These are phyloP conservation scores for Pleurostoma richardsiae DNA, from an alignment of 2,329 filamentous ascomycete genomes.

Conservation along the genomic window DNA sequence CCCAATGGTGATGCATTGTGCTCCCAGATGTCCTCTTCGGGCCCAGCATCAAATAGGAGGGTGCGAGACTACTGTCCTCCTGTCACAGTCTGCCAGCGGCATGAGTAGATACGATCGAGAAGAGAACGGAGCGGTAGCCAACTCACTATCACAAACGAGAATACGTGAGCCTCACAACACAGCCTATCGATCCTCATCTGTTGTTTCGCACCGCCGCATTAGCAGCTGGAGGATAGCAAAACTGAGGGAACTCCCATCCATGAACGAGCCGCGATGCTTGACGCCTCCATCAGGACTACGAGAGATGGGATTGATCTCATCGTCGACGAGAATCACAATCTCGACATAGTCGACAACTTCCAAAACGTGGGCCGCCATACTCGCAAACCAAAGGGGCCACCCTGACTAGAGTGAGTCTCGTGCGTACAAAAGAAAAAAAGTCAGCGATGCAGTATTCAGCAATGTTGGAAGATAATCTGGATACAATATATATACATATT, in stretches of 20 bases:
- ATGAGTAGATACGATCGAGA: too few relatives aligned
- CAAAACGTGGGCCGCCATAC: constrained; percentile 7
- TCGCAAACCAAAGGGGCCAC: too few relatives aligned
- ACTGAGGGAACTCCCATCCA: constrained; percentile 12
- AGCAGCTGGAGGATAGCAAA: constrained; percentile 22
- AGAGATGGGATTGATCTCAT: constrained; percentile 50
- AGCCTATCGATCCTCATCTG: constrained; percentile 44
- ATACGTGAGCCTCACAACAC: constrained; percentile 48
- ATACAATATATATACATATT: too few relatives aligned
- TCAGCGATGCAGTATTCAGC: too few relatives aligned
- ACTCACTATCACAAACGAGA: constrained; percentile 44
- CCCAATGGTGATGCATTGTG: constrained; percentile 38
- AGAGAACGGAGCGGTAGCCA: too few relatives aligned
- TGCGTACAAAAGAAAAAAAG: too few relatives aligned
- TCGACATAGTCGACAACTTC: constrained; percentile 29
- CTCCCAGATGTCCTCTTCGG: constrained; percentile 45
- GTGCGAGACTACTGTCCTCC: constrained; percentile 36
- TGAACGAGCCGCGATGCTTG: constrained; percentile 33
- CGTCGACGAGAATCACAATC: constrained; percentile 45
- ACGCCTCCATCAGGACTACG: constrained; percentile 35
- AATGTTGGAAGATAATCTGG: too few relatives aligned
- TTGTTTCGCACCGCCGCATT: constrained; percentile 32
- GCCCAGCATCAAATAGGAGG: constrained; percentile 48
- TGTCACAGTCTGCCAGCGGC: constrained; percentile 31
- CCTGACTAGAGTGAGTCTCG: too few relatives aligned